phyloP scores from a whole-genome alignment of 495 filamentous ascomycete genomes.

The Penicillium robsamsonii region DNA sequence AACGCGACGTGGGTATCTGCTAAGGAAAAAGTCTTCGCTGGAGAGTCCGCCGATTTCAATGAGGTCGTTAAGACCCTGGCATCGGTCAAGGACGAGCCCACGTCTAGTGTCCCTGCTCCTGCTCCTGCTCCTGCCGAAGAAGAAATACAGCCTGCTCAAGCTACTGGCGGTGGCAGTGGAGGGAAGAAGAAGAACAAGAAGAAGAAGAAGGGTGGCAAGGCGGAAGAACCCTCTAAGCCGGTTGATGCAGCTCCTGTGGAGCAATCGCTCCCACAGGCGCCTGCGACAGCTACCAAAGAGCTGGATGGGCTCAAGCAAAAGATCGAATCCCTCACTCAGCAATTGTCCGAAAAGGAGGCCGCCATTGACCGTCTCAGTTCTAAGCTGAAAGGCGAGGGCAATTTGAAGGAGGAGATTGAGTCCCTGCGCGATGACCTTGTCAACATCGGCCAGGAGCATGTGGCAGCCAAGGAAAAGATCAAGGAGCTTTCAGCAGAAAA shows the following conservation, averaged over 20 bases:
- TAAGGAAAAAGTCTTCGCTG: slow-evolving; percentile 34
- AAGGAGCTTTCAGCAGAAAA: slow-evolving; percentile 65
- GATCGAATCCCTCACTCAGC: slow-evolving; percentile 55
- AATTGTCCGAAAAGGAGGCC: slow-evolving; percentile 67
- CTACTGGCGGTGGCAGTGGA: slow-evolving; percentile 20
- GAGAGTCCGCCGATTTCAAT: slow-evolving; percentile 35
- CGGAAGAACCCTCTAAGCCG: slow-evolving; percentile 41
- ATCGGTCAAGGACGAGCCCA: slow-evolving; percentile 16
- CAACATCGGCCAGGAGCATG: slow-evolving; percentile 73
- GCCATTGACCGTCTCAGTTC: slow-evolving; percentile 63
- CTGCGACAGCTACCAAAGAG: slow-evolving; percentile 13
- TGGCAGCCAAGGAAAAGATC: slow-evolving; percentile 76
- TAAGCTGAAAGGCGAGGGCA: slow-evolving; percentile 74
- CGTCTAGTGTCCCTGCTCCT: slow-evolving; percentile 5
- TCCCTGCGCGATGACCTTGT: slow-evolving; percentile 74
- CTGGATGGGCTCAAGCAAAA: slow-evolving; percentile 49
- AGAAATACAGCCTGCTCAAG: slow-evolving; percentile 23
- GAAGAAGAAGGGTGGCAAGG: slow-evolving; percentile 79
- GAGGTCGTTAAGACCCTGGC: slow-evolving; percentile 37
- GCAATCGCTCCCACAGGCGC: slow-evolving; percentile 15
- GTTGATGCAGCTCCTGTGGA: slow-evolving; percentile 23
- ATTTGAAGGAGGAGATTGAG: slow-evolving; percentile 82
- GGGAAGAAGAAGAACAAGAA: slow-evolving; percentile 83
- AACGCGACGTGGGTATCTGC: slow-evolving; percentile 37
- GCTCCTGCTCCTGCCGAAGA: slow-evolving; percentile 19